Percentiles rank a stretch among this genome's conserved stretches.
Evolutionary conservation across 129 eudicot genomes (phyloP).

Genomic region (Ambrosia trifida): DNA sequence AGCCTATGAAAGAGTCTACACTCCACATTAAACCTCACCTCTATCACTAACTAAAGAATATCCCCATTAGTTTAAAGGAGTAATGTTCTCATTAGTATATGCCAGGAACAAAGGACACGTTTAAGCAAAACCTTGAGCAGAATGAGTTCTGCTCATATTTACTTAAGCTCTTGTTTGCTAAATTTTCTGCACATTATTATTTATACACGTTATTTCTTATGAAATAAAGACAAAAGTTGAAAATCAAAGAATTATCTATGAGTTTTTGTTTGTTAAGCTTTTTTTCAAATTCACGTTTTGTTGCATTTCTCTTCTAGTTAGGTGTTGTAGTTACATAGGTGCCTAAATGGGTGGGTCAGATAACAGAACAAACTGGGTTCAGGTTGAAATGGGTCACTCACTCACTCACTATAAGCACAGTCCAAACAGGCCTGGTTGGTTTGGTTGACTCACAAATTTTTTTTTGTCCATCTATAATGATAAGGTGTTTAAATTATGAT

Average conservation of each 20-base stretch:
- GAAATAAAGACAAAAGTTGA: neutral
- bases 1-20: slow-evolving; percentile 36
- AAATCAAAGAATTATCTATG: neutral
- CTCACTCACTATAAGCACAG: neutral
- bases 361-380: neutral
- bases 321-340: neutral
- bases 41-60: neutral
- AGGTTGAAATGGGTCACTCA: neutral
- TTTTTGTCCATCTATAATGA: neutral
- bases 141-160: slow-evolving; percentile 13
- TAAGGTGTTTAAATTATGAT: neutral
- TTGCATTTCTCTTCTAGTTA: neutral
- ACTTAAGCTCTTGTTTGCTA: slow-evolving; percentile 18
- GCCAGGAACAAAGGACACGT: neutral
- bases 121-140: slow-evolving; percentile 2
- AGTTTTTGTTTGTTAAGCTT: slow-evolving; percentile 4
- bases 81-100: neutral
- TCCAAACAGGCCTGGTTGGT: neutral
- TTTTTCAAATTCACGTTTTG: slow-evolving; percentile 6
- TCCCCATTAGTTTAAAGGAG: neutral
- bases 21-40: no score
- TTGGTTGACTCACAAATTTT: neutral
- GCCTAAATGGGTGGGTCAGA: neutral
- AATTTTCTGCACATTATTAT: neutral
- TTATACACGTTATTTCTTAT: neutral